These are phyloP conservation scores for Kodamaea alishanica DNA, from an alignment of 1,139 yeast genomes.

Conservation along the genomic window DNA sequence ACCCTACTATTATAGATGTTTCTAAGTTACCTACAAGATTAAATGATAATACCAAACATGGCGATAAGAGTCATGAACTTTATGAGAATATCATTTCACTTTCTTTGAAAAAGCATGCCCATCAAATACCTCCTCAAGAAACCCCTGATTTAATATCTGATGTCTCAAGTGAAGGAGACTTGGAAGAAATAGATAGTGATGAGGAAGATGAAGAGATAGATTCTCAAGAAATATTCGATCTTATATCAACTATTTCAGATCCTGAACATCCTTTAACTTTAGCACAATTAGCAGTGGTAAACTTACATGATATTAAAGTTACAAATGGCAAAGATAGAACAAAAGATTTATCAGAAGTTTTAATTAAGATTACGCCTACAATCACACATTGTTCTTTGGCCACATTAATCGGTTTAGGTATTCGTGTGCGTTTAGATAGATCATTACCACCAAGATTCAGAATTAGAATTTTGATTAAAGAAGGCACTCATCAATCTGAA, in stretches of 20 bases:
- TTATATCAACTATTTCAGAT: slow-evolving; percentile 86
- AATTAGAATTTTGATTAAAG: slow-evolving; percentile 73
- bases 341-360: slow-evolving; percentile 64
- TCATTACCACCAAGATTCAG: slow-evolving; percentile 84
- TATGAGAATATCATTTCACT: slow-evolving; percentile 22
- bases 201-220: slow-evolving; percentile 69
- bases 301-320: slow-evolving; percentile 73
- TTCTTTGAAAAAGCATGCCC: slow-evolving; percentile 15
- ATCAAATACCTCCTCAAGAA: slow-evolving; percentile 5
- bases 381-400: slow-evolving; percentile 97
- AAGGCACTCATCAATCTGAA: slow-evolving; percentile 95
- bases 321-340: slow-evolving; percentile 47
- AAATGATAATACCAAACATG: slow-evolving; percentile 16
- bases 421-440: slow-evolving; percentile 86
- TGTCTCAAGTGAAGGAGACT: slow-evolving; percentile 20
- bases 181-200: slow-evolving; percentile 20
- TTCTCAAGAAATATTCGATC: slow-evolving; percentile 53
- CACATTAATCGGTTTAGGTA: slow-evolving; percentile 91
- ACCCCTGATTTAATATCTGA: slow-evolving; percentile 29
- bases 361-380: slow-evolving; percentile 90
- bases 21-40: slow-evolving; percentile 71
- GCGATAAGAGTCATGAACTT: slow-evolving; percentile 17
- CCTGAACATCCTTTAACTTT: slow-evolving; percentile 97
- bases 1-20: slow-evolving; percentile 80
- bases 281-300: slow-evolving; percentile 93